Conservation (phyloP, 2,329 filamentous ascomycete species). For the Ascochyta rabiei region DNA sequence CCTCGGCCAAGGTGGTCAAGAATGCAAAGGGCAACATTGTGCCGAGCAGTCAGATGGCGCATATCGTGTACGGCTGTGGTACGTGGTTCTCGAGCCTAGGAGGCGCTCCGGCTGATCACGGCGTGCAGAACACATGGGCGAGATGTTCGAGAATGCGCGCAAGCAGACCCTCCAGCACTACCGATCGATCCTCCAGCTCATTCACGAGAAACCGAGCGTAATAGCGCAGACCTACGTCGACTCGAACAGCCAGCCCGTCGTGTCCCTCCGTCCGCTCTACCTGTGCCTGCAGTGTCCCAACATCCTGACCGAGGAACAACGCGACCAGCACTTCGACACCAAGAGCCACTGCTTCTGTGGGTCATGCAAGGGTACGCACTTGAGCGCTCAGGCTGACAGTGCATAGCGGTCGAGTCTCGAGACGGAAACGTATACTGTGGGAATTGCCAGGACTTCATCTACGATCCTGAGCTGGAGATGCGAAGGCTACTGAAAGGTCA, state of each 20-base stretch:
- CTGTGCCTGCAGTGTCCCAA: constrained; percentile 71
- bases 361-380: constrained; percentile 24
- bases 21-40: constrained; percentile 50
- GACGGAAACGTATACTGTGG: constrained; percentile 79
- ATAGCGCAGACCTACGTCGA: constrained; percentile 65
- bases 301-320: constrained; percentile 70
- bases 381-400: constrained; percentile 23
- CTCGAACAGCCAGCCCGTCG: constrained; percentile 62
- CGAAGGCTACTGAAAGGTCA: constrained; percentile 72
- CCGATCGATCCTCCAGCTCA: constrained; percentile 71
- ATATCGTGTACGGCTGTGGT: constrained; percentile 53
- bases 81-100: constrained; percentile 16
- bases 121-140: constrained; percentile 71
- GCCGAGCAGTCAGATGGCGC: constrained; percentile 47
- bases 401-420: constrained; percentile 75
- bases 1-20: constrained; percentile 53
- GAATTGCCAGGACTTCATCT: constrained; percentile 81
- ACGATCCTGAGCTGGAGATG: constrained; percentile 80
- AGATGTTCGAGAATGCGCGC: constrained; percentile 69
- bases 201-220: constrained; percentile 71
- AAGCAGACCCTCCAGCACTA: constrained; percentile 74
- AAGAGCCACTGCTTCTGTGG: constrained; percentile 77
- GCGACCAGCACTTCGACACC: constrained; percentile 69
- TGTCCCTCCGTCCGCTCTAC: constrained; percentile 58
- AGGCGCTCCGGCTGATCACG: constrained; percentile 24